A percentile compares a stretch with the other conserved stretches of the same genome.
phyloP scores from a whole-genome alignment of 441 rosid genomes.

The Pelargonium fulgidum region DNA sequence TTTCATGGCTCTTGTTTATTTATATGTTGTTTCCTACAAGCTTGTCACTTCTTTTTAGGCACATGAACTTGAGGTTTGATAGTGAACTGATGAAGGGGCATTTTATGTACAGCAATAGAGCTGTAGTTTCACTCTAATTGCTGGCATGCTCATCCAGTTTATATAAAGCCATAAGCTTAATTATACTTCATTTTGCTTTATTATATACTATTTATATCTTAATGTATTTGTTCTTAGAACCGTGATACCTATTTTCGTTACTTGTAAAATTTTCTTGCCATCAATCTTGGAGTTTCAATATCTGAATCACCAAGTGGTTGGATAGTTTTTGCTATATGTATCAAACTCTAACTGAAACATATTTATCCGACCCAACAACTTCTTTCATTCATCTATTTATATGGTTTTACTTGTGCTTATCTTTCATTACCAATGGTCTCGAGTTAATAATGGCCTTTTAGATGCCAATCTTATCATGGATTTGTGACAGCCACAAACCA shows the following conservation, averaged over 20 bases:
- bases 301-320: conserved; percentile 1
- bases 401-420: neutral
- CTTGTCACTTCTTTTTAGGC: too few species aligned
- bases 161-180: too few species aligned
- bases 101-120: too few species aligned
- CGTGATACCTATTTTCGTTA: neutral
- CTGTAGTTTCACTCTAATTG: too few species aligned
- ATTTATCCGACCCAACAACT: too few species aligned
- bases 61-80: too few species aligned
- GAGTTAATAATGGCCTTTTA: neutral
- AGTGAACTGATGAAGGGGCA: too few species aligned
- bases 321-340: neutral
- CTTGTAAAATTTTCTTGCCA: neutral
- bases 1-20: too few species aligned
- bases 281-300: neutral
- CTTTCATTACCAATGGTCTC: neutral
- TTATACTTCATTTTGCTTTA: neutral
- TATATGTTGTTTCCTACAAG: too few species aligned
- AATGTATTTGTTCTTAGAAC: neutral
- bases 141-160: too few species aligned
- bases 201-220: neutral
- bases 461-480: too few species aligned
- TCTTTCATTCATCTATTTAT: conserved; percentile 10
- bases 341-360: too few species aligned
- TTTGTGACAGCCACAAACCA: neutral